Percentiles rank a stretch among this genome's conserved stretches.
Conservation (phyloP, 331 rosid genomes). For the Cydonia oblonga region DNA sequence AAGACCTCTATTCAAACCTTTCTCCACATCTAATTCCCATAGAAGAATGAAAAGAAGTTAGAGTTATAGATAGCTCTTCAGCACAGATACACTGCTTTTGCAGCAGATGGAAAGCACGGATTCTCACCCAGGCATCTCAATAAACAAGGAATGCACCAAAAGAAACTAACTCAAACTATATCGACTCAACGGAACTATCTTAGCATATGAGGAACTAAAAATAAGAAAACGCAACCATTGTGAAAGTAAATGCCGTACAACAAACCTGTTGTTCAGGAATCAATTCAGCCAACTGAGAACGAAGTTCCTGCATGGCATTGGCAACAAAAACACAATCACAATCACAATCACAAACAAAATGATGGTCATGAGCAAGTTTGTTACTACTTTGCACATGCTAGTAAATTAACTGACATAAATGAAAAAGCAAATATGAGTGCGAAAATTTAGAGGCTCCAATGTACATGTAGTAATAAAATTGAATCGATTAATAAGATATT, state of each 20-base stretch:
- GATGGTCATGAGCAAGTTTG: background rate
- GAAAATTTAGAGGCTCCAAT: background rate
- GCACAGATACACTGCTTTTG: background rate
- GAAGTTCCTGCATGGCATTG: slow-evolving; percentile 59
- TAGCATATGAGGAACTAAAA: background rate
- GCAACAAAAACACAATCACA: too few species aligned
- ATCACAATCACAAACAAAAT: background rate
- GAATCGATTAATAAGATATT: too few species aligned
- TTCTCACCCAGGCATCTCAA: background rate
- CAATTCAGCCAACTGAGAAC: slow-evolving; percentile 67
- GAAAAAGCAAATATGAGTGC: background rate
- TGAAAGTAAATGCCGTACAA: background rate
- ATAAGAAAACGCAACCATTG: background rate
- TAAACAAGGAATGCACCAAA: background rate
- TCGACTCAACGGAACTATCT: background rate
- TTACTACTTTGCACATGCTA: background rate
- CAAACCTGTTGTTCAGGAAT: slow-evolving; percentile 90
- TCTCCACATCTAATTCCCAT: background rate
- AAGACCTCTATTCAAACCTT: background rate
- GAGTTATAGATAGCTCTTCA: background rate
- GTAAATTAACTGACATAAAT: background rate
- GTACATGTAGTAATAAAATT: background rate
- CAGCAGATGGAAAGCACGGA: slow-evolving; percentile 3
- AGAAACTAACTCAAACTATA: background rate
- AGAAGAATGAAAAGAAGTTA: background rate